Evolutionary conservation across 2,329 filamentous ascomycete species (phyloP).

Genomic region (Myriosclerotinia curreyana): DNA sequence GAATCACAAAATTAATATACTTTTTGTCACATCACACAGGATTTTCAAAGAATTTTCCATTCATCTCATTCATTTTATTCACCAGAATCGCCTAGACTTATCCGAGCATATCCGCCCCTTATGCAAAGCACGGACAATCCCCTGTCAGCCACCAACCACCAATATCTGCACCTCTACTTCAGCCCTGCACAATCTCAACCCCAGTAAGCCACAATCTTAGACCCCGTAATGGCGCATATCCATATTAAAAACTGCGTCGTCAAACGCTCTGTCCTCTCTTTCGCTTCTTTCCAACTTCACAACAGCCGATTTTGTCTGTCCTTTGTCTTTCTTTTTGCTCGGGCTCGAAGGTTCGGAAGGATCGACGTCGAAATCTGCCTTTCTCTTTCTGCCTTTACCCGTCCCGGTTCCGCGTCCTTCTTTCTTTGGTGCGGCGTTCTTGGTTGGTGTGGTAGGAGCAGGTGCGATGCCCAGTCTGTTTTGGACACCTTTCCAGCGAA

Average conservation of each 20-base stretch:
- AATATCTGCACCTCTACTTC: conserved; percentile 2
- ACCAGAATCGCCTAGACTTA: not conserved
- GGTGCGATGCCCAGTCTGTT: not conserved
- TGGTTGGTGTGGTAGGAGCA: not conserved
- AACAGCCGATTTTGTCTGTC: not conserved
- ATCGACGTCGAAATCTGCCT: not conserved
- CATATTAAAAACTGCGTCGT: not conserved
- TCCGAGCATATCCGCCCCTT: conserved; percentile 4
- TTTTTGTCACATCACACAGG: not conserved
- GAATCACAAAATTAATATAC: not conserved
- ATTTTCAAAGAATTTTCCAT: not conserved
- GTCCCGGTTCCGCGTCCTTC: no score
- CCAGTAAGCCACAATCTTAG: conserved; percentile 1
- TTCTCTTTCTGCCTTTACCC: conserved; percentile 3
- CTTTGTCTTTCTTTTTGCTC: conserved; percentile 4
- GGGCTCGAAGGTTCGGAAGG: not conserved
- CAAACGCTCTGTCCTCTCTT: conserved; percentile 9
- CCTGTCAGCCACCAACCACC: conserved; percentile 4
- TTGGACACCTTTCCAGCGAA: conserved; percentile 3
- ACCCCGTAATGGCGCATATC: not conserved
- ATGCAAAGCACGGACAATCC: conserved; percentile 7
- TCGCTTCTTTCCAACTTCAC: not conserved
- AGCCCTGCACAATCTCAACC: conserved; percentile 12
- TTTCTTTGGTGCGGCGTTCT: not conserved
- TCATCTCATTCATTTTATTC: not conserved